Evolutionary conservation across 1,284 basidiomycete species (phyloP).

Genomic region (Coniferiporia weirii): DNA sequence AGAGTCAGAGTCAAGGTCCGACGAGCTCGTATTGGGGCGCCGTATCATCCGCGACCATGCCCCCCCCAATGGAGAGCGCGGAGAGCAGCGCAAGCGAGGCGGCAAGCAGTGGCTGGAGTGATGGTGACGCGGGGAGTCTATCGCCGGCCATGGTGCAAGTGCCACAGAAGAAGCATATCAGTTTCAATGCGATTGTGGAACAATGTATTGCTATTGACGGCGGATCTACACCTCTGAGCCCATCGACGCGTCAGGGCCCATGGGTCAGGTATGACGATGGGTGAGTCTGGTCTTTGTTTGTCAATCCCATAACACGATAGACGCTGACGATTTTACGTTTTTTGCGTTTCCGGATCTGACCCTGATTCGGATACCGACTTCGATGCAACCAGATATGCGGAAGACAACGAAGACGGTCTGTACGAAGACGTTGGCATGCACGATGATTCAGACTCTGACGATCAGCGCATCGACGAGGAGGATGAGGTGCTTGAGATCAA

Average conservation of each 20-base stretch:
- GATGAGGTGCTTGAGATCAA: slow-evolving; percentile 69
- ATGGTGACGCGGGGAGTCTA: not conserved
- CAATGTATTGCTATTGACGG: slow-evolving; percentile 95
- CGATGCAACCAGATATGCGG: slow-evolving; percentile 3
- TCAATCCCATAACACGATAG: not conserved
- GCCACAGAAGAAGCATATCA: slow-evolving; percentile 78
- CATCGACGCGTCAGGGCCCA: slow-evolving; percentile 35
- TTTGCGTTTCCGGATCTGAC: slow-evolving; percentile 6
- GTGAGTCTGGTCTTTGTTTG: slow-evolving; percentile 5
- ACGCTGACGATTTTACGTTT: slow-evolving; percentile 1
- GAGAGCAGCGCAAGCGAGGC: slow-evolving; percentile 8
- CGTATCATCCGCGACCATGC: not conserved
- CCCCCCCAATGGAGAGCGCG: not conserved
- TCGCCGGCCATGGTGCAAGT: not conserved
- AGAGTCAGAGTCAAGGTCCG: not conserved
- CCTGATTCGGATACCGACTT: not conserved
- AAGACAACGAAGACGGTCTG: slow-evolving; percentile 12
- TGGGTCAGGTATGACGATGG: slow-evolving; percentile 19
- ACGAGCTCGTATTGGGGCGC: not conserved
- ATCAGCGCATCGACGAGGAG: slow-evolving; percentile 42
- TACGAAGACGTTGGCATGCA: slow-evolving; percentile 8
- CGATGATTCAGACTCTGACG: slow-evolving; percentile 22
- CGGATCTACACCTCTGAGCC: slow-evolving; percentile 3
- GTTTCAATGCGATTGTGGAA: slow-evolving; percentile 97
- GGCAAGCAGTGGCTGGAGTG: not conserved